These are phyloP conservation scores for Laburnicola sp. DNA, from an alignment of 2,329 filamentous ascomycete species.

Conservation along the genomic window DNA sequence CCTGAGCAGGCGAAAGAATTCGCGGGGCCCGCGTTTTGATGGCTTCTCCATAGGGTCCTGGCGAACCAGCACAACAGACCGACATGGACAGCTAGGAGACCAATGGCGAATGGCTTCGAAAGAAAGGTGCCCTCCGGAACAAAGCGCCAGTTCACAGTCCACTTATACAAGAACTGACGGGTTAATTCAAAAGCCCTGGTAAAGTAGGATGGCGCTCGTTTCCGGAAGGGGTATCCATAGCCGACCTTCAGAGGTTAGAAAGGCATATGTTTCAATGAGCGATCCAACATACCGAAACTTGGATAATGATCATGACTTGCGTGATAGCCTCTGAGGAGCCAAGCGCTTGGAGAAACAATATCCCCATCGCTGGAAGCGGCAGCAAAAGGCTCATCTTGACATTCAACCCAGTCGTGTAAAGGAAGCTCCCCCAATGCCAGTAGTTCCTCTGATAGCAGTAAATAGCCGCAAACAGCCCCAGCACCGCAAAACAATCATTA, in stretches of 20 bases:
- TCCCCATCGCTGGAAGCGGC: conserved; percentile 75
- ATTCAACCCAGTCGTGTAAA: conserved; percentile 80
- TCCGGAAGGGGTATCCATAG: conserved; percentile 67
- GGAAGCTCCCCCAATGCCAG: conserved; percentile 72
- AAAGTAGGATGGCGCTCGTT: conserved; percentile 71
- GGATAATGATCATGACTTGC: conserved; percentile 70
- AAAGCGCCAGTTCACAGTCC: conserved; percentile 99
- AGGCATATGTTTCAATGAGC: neutral
- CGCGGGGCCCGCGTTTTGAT: conserved; percentile 60
- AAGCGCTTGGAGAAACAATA: conserved; percentile 73
- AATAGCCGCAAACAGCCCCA: conserved; percentile 83
- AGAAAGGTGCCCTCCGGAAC: conserved; percentile 82
- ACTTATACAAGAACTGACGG: conserved; percentile 90
- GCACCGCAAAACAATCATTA: conserved; percentile 88
- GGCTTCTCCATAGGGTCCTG: conserved; percentile 70
- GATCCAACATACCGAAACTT: conserved; percentile 69
- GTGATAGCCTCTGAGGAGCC: conserved; percentile 68
- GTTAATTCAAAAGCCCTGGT: conserved; percentile 87
- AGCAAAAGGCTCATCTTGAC: conserved; percentile 94
- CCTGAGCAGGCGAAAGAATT: conserved; percentile 57
- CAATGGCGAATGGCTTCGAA: conserved; percentile 67
- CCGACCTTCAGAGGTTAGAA: conserved; percentile 49
- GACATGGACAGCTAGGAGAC: conserved; percentile 67
- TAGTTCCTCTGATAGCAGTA: conserved; percentile 72
- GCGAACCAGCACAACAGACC: conserved; percentile 69